These are phyloP conservation scores for Diutina siamensis DNA, from an alignment of 1,139 yeast species.

Conservation along the genomic window DNA sequence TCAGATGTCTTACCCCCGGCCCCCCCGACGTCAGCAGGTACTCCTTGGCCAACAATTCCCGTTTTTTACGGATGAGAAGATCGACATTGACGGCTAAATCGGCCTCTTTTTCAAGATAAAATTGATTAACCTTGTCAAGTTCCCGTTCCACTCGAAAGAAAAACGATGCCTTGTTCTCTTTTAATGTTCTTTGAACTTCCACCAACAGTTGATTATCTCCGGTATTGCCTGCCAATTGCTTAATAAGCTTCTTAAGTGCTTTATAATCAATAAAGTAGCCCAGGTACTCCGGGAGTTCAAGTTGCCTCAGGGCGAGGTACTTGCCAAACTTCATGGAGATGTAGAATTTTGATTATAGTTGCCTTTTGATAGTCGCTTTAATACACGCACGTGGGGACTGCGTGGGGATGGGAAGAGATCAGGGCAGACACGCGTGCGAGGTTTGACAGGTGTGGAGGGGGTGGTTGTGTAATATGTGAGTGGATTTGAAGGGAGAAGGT, in stretches of 20 bases:
- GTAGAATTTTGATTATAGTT: not conserved
- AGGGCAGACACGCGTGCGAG: too few species aligned
- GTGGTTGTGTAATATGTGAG: too few species aligned
- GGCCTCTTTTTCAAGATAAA: slow-evolving; percentile 83
- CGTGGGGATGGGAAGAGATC: too few species aligned
- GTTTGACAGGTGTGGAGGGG: too few species aligned
- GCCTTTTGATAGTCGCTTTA: not conserved
- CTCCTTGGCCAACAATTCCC: slow-evolving; percentile 35
- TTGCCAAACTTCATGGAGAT: slow-evolving; percentile 77
- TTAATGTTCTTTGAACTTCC: slow-evolving; percentile 51
- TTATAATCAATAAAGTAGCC: slow-evolving; percentile 91
- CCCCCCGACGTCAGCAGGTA: slow-evolving; percentile 12
- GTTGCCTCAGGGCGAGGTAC: slow-evolving; percentile 83
- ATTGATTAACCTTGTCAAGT: slow-evolving; percentile 83
- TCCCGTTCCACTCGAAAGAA: slow-evolving; percentile 90
- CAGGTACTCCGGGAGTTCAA: slow-evolving; percentile 90
- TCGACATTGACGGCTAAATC: slow-evolving; percentile 72
- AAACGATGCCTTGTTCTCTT: slow-evolving; percentile 87
- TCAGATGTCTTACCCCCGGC: slow-evolving; percentile 22
- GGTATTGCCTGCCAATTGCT: slow-evolving; percentile 27
- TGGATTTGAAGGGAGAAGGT: too few species aligned
- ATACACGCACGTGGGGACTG: not conserved
- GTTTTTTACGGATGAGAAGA: slow-evolving; percentile 60
- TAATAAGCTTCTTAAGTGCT: slow-evolving; percentile 73
- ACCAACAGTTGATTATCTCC: slow-evolving; percentile 5